Evolutionary conservation across 208 protist genomes (phyloP).

Genomic region (Acanthamoeba triangularis): DNA sequence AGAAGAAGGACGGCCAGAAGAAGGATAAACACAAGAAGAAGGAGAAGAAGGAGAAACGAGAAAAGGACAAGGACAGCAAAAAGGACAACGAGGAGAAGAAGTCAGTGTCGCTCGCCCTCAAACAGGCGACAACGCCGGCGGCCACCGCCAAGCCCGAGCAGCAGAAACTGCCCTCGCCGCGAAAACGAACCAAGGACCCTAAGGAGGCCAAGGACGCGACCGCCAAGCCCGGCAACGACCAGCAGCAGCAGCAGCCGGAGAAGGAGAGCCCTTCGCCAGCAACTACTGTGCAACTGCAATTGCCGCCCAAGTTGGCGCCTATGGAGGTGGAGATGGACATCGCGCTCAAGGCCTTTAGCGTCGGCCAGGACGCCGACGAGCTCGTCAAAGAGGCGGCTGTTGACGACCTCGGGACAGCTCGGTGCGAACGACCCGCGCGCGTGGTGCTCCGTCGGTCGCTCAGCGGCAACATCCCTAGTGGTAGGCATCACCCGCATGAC

Average conservation of each 20-base stretch:
- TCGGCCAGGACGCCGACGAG: background rate
- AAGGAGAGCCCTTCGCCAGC: background rate
- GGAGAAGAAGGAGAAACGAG: constrained; percentile 27
- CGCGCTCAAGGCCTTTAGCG: constrained; percentile 8
- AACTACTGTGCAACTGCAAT: background rate
- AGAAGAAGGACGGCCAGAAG: constrained; percentile 57
- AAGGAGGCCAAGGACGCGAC: background rate
- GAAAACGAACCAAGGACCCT: background rate
- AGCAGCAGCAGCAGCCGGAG: background rate
- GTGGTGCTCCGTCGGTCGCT: constrained; percentile 22
- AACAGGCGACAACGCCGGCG: background rate
- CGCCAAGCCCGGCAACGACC: background rate
- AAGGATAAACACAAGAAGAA: constrained; percentile 38
- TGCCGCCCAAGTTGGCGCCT: background rate
- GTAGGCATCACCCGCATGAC: background rate
- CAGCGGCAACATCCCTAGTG: constrained; percentile 19
- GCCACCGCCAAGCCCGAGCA: no score
- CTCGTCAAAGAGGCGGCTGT: background rate
- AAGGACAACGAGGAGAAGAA: background rate
- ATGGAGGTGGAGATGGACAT: constrained; percentile 38
- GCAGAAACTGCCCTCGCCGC: background rate
- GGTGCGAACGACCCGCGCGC: background rate
- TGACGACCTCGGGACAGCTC: background rate
- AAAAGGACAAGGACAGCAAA: background rate
- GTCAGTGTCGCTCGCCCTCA: background rate